Evolutionary conservation across 768 basidiomycete genomes (phyloP).

Genomic region (Cyathus striatus): DNA sequence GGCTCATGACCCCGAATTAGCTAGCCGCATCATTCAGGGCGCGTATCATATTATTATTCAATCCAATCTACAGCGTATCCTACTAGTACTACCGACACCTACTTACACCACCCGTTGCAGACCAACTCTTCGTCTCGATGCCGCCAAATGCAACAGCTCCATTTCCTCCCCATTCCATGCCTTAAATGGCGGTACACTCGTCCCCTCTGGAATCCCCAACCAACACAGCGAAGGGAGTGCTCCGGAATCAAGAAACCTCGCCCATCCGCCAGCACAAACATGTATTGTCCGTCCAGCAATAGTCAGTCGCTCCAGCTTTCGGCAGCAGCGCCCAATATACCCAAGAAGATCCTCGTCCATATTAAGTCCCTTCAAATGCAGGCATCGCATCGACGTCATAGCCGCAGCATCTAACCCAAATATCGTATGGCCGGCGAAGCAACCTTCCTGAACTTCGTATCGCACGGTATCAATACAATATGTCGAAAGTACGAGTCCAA

Average conservation of each 20-base stretch:
- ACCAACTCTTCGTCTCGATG: constrained; percentile 12
- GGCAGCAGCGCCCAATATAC: constrained; percentile 26
- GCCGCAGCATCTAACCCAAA: constrained; percentile 21
- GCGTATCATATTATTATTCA: too few relatives aligned
- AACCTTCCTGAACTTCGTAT: constrained; percentile 32
- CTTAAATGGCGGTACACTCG: constrained; percentile 32
- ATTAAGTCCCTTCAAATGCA: constrained; percentile 37
- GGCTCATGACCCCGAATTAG: too few relatives aligned
- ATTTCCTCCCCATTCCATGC: constrained; percentile 23
- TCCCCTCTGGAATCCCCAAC: constrained; percentile 33
- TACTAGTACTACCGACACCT: not conserved
- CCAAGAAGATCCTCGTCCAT: constrained; percentile 29
- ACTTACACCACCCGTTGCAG: not conserved
- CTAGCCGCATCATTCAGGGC: too few relatives aligned
- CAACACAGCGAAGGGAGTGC: constrained; percentile 25
- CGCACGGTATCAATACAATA: constrained; percentile 37
- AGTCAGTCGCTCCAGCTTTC: constrained; percentile 32
- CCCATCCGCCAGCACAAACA: constrained; percentile 37
- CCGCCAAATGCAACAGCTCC: constrained; percentile 9
- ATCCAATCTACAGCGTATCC: not conserved
- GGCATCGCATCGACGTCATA: constrained; percentile 24
- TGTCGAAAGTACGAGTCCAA: constrained; percentile 31
- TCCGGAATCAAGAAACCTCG: constrained; percentile 28
- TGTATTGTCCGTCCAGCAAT: constrained; percentile 33
- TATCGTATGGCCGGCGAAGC: constrained; percentile 16